Evolutionary conservation across 1,284 basidiomycete species (phyloP), one percentile per base, ranked within the genome.

Genomic region (Tilletia horrida): DNA sequence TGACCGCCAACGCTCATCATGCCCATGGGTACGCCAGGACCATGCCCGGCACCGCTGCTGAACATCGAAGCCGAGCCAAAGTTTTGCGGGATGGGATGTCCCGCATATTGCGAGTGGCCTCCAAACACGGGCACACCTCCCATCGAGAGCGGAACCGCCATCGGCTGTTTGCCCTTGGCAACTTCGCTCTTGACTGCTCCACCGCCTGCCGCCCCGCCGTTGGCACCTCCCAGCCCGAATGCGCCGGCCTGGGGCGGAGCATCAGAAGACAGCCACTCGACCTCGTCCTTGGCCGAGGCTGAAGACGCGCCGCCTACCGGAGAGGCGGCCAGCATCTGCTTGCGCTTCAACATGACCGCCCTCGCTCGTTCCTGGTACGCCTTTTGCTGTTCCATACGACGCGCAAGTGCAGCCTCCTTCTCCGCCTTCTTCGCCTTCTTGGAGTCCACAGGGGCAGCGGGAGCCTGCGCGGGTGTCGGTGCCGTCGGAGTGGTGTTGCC

Each of bases 371-470:
- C 94, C 76, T 85, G 83, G 67, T 85, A 84, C 27, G 84, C 83
- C 80, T 88, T 88, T 82, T 90, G 88, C 35, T 88, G 88, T 59
- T 91, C 87, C 68, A 89, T 88, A 69, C 93, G 91, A 71, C 90
- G 89, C 70, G 92, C 90, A 81, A 88, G 88, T 44, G 90, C 89
- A 64, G 90, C 84, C 63, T 88, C 87, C 81, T 93, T 90, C 1
- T 91, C 91, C 83, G 94, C 91, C 85, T 94, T 93, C 85, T 92
- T 93, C 71, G 88, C 86, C 83, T 90, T 89, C 85, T 94, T 93
- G 68, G 89, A 86, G 80, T 95, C 91, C 69, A 84, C 83, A 65
- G 84, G 83, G 35, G 83, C 83, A 29, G 55, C 55, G 14, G 55
- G 29, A 18, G 55, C 55, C 29, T 25, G 31, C n/a, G 55, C 27